Evolutionary conservation across 108 stramenopile genomes (phyloP).

Genomic region (Aureococcus anophagefferens): DNA sequence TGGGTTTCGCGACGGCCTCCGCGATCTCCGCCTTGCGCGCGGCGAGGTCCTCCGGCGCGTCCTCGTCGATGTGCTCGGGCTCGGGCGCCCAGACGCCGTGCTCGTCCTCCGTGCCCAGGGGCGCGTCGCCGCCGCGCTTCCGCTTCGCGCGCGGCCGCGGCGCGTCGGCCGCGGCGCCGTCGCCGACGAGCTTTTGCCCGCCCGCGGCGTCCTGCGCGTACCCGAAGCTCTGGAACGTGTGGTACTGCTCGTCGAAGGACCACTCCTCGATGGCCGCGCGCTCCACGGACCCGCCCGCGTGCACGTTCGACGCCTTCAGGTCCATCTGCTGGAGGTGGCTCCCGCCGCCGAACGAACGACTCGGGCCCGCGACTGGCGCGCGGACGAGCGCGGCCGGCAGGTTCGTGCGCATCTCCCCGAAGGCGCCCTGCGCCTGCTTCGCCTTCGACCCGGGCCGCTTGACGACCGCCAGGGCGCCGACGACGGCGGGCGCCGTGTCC

Average conservation of each 20-base stretch:
- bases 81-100: neutral
- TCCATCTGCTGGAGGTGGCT: too few relatives aligned
- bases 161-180: too few relatives aligned
- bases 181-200: too few relatives aligned
- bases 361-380: neutral
- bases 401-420: neutral
- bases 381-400: neutral
- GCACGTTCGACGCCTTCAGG: neutral
- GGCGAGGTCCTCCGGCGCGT: conserved; percentile 2
- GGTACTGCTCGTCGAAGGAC: neutral
- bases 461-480: neutral
- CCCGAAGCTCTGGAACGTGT: neutral
- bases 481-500: neutral
- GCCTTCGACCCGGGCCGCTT: too few relatives aligned
- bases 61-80: neutral
- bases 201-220: neutral
- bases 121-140: neutral
- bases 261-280: neutral
- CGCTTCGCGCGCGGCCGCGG: neutral
- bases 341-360: neutral
- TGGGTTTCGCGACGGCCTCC: conserved; percentile 9
- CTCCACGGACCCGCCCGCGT: neutral
- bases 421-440: too few relatives aligned
- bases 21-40: conserved; percentile 5
- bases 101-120: neutral